These are phyloP conservation scores for Aspergillus biplanus DNA, from an alignment of 495 filamentous ascomycete species.

Conservation along the genomic window DNA sequence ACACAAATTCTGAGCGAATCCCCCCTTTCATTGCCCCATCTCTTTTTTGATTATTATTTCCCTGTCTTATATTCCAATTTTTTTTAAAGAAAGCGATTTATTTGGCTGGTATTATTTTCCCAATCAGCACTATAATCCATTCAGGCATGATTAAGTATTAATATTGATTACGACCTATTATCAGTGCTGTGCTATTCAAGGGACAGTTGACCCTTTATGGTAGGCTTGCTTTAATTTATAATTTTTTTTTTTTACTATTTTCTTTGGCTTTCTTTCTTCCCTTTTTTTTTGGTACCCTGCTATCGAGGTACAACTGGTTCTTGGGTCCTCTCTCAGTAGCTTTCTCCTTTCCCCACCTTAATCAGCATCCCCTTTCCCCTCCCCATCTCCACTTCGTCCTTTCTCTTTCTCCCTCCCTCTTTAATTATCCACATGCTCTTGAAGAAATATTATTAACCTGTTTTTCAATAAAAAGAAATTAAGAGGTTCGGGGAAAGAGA, in stretches of 20 bases:
- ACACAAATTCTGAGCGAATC: slow-evolving; percentile 2
- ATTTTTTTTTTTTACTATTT: neutral
- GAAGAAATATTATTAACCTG: slow-evolving; percentile 17
- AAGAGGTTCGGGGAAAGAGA: slow-evolving; percentile 6
- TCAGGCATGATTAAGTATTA: slow-evolving; percentile 1
- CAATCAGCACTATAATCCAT: slow-evolving; percentile 5
- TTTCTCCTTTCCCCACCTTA: slow-evolving; percentile 21
- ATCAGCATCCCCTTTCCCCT: slow-evolving; percentile 30
- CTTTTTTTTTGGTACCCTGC: neutral
- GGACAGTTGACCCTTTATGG: neutral
- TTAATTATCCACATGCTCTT: slow-evolving; percentile 12
- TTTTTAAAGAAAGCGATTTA: neutral
- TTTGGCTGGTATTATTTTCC: neutral
- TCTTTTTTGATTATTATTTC: slow-evolving; percentile 6
- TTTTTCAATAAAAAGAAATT: slow-evolving; percentile 3
- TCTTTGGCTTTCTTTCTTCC: neutral
- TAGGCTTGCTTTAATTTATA: neutral
- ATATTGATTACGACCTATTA: neutral
- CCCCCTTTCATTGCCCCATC: slow-evolving; percentile 8
- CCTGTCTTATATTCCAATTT: neutral
- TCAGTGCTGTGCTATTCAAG: neutral
- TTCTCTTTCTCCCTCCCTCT: slow-evolving; percentile 13
- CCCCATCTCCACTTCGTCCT: slow-evolving; percentile 21
- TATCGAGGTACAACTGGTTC: slow-evolving; percentile 7
- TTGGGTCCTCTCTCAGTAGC: slow-evolving; percentile 5